Conservation (phyloP, 768 basidiomycete species). For the Boletellus sp. region DNA sequence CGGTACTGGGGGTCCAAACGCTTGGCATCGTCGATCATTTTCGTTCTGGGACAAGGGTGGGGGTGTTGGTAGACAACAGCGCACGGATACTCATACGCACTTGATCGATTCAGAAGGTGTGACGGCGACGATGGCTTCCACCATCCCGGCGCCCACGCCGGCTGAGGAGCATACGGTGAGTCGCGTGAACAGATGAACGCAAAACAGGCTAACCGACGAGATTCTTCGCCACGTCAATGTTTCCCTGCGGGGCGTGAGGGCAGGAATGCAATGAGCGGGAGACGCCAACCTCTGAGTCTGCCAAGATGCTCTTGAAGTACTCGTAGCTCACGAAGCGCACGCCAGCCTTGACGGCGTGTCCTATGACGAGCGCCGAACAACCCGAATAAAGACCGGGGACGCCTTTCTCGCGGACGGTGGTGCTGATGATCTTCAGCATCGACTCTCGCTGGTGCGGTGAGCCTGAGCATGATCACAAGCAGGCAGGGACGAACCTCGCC, state of each 20-base stretch:
- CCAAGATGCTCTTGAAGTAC: constrained; percentile 79
- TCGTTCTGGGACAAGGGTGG: constrained; percentile 63
- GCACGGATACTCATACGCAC: constrained; percentile 43
- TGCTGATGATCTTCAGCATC: constrained; percentile 67
- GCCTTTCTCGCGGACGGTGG: constrained; percentile 74
- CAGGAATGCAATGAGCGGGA: neutral
- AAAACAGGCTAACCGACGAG: constrained; percentile 56
- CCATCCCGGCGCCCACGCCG: constrained; percentile 85
- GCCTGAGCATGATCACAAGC: neutral
- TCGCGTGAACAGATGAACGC: neutral
- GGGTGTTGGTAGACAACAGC: neutral
- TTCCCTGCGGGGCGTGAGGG: constrained; percentile 55
- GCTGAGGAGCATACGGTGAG: constrained; percentile 37
- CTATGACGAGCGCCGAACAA: constrained; percentile 82
- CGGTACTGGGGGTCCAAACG: constrained; percentile 79
- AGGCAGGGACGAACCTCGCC: constrained; percentile 50
- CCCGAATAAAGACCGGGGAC: constrained; percentile 89
- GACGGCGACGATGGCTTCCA: constrained; percentile 89
- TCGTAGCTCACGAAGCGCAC: constrained; percentile 96
- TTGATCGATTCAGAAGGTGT: constrained; percentile 99
- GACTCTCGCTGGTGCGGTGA: constrained; percentile 49
- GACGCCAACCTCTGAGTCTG: constrained; percentile 70
- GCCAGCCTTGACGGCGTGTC: constrained; percentile 92
- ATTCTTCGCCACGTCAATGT: constrained; percentile 82
- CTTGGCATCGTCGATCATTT: constrained; percentile 93